Conservation (phyloP, 768 basidiomycete species). For the Leucosporidium scottii region DNA sequence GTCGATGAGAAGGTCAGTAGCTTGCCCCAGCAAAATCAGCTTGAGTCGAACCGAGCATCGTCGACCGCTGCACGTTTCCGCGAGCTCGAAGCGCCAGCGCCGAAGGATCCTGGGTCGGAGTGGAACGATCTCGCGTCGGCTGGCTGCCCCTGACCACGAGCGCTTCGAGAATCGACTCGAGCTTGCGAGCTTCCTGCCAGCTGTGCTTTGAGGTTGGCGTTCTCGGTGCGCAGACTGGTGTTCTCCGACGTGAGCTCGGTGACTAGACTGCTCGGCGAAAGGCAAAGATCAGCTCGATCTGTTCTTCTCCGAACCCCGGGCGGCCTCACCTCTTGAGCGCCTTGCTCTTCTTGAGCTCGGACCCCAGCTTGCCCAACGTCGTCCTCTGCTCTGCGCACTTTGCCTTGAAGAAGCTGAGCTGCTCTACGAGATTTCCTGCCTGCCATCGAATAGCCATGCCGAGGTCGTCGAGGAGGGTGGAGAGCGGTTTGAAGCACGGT, state of each 20-base stretch:
- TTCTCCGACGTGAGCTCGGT: constrained; percentile 9
- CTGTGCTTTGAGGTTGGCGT: background rate
- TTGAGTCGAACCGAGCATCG: background rate
- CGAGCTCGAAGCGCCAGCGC: background rate
- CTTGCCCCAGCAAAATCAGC: background rate
- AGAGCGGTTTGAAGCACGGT: constrained; percentile 9
- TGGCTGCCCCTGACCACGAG: background rate
- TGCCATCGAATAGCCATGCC: constrained; percentile 12
- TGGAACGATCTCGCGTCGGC: background rate
- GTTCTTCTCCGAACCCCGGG: background rate
- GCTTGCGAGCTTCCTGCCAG: background rate
- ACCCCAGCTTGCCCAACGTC: background rate
- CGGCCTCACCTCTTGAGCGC: constrained; percentile 1
- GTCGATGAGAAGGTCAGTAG: background rate
- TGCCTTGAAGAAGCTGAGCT: constrained; percentile 11
- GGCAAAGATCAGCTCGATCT: background rate
- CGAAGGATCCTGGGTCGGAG: background rate
- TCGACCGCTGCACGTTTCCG: background rate
- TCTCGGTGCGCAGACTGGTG: constrained; percentile 3
- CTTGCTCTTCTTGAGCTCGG: constrained; percentile 2
- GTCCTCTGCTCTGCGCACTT: constrained; percentile 22
- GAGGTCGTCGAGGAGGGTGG: background rate
- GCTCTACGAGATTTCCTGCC: constrained; percentile 7
- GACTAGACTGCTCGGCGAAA: constrained; percentile 3
- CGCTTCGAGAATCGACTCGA: too few species aligned